Base-by-base conservation (phyloP, 225 moss, liverwort and hornwort genomes). In the Rhytidiadelphus loreus region DNA sequence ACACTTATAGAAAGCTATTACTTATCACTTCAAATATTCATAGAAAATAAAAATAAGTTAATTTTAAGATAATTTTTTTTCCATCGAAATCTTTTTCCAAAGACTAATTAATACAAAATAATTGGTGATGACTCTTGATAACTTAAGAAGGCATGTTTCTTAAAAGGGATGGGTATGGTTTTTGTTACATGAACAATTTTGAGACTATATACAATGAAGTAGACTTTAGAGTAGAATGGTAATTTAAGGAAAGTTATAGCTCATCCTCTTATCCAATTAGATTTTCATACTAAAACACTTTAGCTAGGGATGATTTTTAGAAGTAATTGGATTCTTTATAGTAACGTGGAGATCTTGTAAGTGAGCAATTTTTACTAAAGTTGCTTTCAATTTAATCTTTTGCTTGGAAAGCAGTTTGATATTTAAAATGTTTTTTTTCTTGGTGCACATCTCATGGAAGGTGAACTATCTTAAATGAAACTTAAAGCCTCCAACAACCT, bases 371-470 rank as follows among this genome's bases (percentile, higher is more conserved):
- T 35, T 16, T 16, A 10, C 0, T 16, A 16, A 6, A 56, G 4
- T 56, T 55, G 4, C 6, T 25, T 55, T 77, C 2, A 16, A 56
- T n/a, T 15, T 4, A n/a, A 25, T 15, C 2, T 55, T 16, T 53
- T 35, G 2, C 1, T 37, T 37, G 1, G 1, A 56, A 5, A 37
- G 16, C 37, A 5, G 23, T 33, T 35, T 22, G 5, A 22, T 13
- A 24, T 37, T 53, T 23, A 6, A 3, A 37, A 24, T 53, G 6
- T 25, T 14, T 16, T n/a, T 28, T 35, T 23, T 16, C 3, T 4
- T 0, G 0, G 0, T 24, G 4, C 1, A 10, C 16, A 37, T 55
- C 37, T 55, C 5, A 55, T 9, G 0, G 2, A 37, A 55, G 6
- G 25, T 77, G 16, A 56, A n/a, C 56, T 56, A 4, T 16, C 1